These are phyloP conservation scores for Erodium moschatum DNA, from an alignment of 441 rosid species.

Conservation along the genomic window DNA sequence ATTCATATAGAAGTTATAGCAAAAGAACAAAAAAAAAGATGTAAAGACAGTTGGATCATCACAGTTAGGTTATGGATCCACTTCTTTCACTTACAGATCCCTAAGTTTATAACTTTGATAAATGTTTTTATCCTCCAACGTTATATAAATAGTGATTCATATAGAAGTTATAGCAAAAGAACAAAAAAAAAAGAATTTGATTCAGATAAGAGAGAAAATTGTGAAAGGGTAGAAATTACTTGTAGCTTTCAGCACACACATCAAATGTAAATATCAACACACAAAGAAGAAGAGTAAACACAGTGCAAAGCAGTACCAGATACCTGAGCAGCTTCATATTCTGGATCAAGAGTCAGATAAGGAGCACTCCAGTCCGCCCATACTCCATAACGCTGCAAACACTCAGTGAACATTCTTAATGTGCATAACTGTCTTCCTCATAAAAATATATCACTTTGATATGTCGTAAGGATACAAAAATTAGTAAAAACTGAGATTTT, in stretches of 20 bases:
- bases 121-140: not conserved
- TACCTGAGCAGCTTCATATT: slow-evolving; percentile 97
- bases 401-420: slow-evolving; percentile 14
- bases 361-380: slow-evolving; percentile 95
- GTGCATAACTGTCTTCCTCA: slow-evolving; percentile 11
- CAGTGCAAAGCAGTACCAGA: slow-evolving; percentile 23
- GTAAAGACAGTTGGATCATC: not conserved
- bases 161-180: slow-evolving; percentile 5
- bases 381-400: slow-evolving; percentile 82
- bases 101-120: not conserved
- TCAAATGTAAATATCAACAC: not conserved
- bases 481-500: slow-evolving; percentile 5
- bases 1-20: not conserved
- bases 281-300: slow-evolving; percentile 13
- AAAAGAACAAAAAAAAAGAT: not conserved
- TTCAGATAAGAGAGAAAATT: slow-evolving; percentile 1
- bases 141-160: too few species aligned
- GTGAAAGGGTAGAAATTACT: not conserved
- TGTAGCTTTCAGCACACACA: slow-evolving; percentile 11
- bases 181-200: not conserved
- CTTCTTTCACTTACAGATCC: slow-evolving; percentile 6
- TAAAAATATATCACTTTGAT: slow-evolving; percentile 10
- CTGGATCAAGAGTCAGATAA: slow-evolving; percentile 88
- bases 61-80: not conserved
- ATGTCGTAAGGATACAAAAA: slow-evolving; percentile 5